Base-by-base conservation (phyloP, 1,284 basidiomycete species). In the Pisolithus thermaeus region DNA sequence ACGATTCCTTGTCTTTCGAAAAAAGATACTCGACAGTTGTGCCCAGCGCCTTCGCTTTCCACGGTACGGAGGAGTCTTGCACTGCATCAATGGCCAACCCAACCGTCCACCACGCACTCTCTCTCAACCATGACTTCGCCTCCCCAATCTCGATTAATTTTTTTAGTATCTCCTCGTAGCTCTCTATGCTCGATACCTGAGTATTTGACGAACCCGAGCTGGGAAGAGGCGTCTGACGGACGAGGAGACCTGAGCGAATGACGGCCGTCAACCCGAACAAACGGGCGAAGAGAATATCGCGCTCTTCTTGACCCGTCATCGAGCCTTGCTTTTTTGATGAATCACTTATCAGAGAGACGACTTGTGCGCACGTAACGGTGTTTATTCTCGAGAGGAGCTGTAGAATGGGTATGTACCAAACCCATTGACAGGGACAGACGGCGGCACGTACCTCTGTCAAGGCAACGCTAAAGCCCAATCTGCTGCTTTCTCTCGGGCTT, bases 401-500 rank as follows among this genome's bases (percentile, higher is more conserved):
- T 18, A 58, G 36, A 49, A 47, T 18, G 48, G 52, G 50, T n/a
- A 14, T n/a, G 44, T 28, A 40, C 35, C n/a, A 49, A 45, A 37
- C 38, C 41, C 36, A 11, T 38, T 50, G 22, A 14, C 41, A 8
- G 27, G 7, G 36, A 51, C 30, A 46, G 16, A 51, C 12, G 30
- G 7, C 36, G 22, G 12, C 39, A 49, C 83, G 58, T 62, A 94
- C 93, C 77, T 97, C 95, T 1, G 96, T 94, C 58, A 99, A 75
- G 18, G 94, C 92, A 41, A 98, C 95, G 7, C 95, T 92, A 66
- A 98, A 99, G 12, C 96, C 96, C 35, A 97, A 73, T 58, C 96
- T 74, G 65, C 92, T 94, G 69, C 90, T 93, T 69, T 98, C 94
- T 58, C 95, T 77, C 2, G 93, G 90, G 69, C 90, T 94, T 0